Evolutionary conservation across 331 rosid species (phyloP), one percentile per base, ranked within the genome.

Genomic region (Malus hybrid): DNA sequence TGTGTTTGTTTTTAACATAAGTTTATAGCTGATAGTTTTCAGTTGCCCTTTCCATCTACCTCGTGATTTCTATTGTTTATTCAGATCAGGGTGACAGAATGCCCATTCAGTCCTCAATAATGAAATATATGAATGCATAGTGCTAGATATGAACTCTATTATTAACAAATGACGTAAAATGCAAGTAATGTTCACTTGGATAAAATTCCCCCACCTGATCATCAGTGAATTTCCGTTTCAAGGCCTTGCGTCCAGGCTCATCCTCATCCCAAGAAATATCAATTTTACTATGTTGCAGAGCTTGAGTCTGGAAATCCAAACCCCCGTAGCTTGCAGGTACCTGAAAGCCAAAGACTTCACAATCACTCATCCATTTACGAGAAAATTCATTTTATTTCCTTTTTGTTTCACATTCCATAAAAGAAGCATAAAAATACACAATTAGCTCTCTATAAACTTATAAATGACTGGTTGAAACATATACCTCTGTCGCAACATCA

Each of bases 261-360:
- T 94, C 99, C 75, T 88, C 96, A 64, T 94, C 99, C 96, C 97
- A 94, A 48, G 99, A 80, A 80, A 87, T 84, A 29, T 83, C 76
- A 70, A 92, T 85, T 57, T 82, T 87, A 89, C 88, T 92, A 39
- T 88, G 97, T 80, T 94, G 97, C 80, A 94, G 86, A 34, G 96
- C 99, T 76, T 80, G 81, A 34, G 97, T 86, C 55, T 87, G 88
- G 78, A 94, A 94, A 83, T 87, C 87, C 65, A 87, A 83, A 77
- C 83, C 79, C 67, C 83, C 88, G 74, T 94, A 92, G 74, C 80
- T 87, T 80, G 92, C 79, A 66, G 97, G 99, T 70, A 75, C 93
- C 97, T 94, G 82, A 80, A 61, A 71, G 10, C 56, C 42, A 71
- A 29, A 7, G 75, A 57, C 73, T 48, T 16, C 6, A 46, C 24